These are phyloP conservation scores for Colletotrichum zoysiae DNA, from an alignment of 2,329 filamentous ascomycete species.

Conservation along the genomic window DNA sequence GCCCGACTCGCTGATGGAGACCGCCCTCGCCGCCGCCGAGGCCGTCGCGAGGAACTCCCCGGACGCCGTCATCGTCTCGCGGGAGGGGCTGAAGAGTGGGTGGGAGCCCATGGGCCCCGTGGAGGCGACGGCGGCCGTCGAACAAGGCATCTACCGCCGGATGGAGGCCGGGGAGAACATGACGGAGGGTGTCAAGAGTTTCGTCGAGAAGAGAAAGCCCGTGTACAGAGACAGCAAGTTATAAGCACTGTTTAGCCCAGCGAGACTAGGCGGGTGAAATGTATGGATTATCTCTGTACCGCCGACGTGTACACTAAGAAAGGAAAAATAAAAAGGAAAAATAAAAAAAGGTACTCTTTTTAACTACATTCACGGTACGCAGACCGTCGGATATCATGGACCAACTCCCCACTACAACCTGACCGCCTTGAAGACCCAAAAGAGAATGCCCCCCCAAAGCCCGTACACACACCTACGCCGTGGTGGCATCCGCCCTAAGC, in stretches of 20 bases:
- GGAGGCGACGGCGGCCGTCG: constrained; percentile 69
- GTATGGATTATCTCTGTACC: constrained; percentile 8
- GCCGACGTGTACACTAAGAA: neutral
- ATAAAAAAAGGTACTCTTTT: neutral
- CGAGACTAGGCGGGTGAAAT: neutral
- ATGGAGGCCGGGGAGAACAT: constrained; percentile 79
- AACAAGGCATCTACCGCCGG: constrained; percentile 68
- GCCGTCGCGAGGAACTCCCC: constrained; percentile 76
- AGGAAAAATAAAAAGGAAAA: fast-evolving
- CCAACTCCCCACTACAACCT: neutral
- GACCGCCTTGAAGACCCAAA: neutral
- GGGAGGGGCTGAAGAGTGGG: constrained; percentile 77
- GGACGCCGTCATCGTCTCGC: constrained; percentile 80
- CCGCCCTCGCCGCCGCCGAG: constrained; percentile 71
- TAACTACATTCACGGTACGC: neutral
- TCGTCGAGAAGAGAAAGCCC: constrained; percentile 80
- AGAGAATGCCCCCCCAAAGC: neutral
- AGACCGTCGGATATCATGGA: constrained; percentile 10
- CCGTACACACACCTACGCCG: neutral
- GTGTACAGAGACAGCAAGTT: constrained; percentile 75
- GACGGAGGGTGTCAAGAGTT: constrained; percentile 79
- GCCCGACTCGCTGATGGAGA: constrained; percentile 61
- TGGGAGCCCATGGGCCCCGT: constrained; percentile 78
- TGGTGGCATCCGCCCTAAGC: neutral
- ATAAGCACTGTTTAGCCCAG: constrained; percentile 48